Evolutionary conservation across 306 rosid genomes (phyloP).

Genomic region (Abrus pulchellus): DNA sequence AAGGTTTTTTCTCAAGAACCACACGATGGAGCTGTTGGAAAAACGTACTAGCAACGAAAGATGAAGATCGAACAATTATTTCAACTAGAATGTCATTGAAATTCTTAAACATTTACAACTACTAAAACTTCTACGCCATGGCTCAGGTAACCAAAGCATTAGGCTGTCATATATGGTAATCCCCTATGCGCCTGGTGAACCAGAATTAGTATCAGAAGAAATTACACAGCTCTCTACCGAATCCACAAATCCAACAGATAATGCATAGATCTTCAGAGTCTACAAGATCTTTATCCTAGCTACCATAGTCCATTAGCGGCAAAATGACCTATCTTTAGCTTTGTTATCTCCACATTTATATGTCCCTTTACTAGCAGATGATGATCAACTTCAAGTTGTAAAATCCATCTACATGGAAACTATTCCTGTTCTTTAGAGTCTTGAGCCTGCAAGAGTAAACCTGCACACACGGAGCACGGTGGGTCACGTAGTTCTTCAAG

Average conservation of each 20-base stretch:
- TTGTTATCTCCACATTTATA: constrained; percentile 27
- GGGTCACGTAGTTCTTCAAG: constrained; percentile 76
- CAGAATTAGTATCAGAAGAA: neutral
- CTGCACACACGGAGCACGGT: constrained; percentile 70
- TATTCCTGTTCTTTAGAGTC: constrained; percentile 51
- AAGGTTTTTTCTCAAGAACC: no score
- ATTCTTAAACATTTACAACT: constrained; percentile 44
- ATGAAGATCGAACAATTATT: constrained; percentile 2
- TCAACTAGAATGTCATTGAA: constrained; percentile 26
- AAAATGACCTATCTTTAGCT: neutral
- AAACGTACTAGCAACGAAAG: neutral
- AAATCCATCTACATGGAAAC: constrained; percentile 31
- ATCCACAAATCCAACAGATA: constrained; percentile 36
- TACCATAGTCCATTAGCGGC: constrained; percentile 35
- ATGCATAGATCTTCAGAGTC: constrained; percentile 15
- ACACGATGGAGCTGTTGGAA: no score
- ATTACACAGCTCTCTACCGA: neutral
- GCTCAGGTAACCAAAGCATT: constrained; percentile 29
- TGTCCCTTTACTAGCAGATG: constrained; percentile 36
- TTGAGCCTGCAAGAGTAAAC: constrained; percentile 49
- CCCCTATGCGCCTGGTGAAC: constrained; percentile 9
- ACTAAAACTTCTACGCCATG: constrained; percentile 31
- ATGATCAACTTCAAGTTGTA: constrained; percentile 36
- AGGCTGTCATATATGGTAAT: constrained; percentile 22
- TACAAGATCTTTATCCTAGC: constrained; percentile 44